Percentiles rank a stretch among this genome's conserved stretches.
These are phyloP conservation scores for Pichia cactophila DNA, from an alignment of 1,139 yeast species.

Conservation along the genomic window DNA sequence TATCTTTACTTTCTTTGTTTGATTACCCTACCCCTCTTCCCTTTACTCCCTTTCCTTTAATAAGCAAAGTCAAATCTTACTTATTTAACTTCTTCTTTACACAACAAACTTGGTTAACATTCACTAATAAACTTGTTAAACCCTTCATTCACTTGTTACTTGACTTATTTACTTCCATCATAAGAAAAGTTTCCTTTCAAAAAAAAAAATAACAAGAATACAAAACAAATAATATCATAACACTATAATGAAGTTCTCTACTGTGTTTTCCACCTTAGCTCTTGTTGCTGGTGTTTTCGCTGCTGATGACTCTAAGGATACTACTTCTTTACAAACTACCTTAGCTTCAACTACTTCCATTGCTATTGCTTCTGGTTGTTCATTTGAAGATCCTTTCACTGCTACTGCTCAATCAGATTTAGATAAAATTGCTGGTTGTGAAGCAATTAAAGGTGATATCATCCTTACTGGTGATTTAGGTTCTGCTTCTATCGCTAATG, in stretches of 20 bases:
- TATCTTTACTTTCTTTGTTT: neutral
- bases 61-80: neutral
- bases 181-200: neutral
- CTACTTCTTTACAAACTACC: constrained; percentile 24
- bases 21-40: neutral
- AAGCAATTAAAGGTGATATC: constrained; percentile 74
- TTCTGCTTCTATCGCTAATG: constrained; percentile 46
- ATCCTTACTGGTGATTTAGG: constrained; percentile 57
- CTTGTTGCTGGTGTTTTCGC: constrained; percentile 9
- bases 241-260: constrained; percentile 11
- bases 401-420: constrained; percentile 75
- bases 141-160: neutral
- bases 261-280: constrained; percentile 10
- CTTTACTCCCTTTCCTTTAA: neutral
- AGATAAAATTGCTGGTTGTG: constrained; percentile 66
- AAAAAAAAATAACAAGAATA: neutral
- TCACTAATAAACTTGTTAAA: neutral
- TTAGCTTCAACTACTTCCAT: constrained; percentile 33
- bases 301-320: constrained; percentile 5
- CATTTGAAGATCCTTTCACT: constrained; percentile 43
- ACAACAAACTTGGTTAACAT: neutral
- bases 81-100: neutral
- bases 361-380: constrained; percentile 47
- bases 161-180: neutral
- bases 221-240: neutral